Evolutionary conservation across 1,284 basidiomycete genomes (phyloP).

Genomic region (Cryptococcus amylolentus): DNA sequence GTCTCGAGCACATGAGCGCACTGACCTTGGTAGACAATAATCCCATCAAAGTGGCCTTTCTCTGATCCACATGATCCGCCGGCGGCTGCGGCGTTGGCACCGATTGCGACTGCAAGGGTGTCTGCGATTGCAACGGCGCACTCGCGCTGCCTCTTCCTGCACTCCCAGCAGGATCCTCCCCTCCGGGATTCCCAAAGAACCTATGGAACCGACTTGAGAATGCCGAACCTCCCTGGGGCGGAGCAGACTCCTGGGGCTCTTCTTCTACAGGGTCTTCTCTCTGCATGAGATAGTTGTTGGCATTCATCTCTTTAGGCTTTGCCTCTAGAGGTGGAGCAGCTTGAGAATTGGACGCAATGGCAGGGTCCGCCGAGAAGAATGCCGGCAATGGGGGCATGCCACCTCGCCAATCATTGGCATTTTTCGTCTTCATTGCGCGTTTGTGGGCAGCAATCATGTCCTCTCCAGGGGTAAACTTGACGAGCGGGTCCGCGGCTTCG

Average conservation of each 20-base stretch:
- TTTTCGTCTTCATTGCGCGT: slow-evolving; percentile 31
- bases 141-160: not conserved
- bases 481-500: slow-evolving; percentile 21
- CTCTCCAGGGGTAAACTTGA: slow-evolving; percentile 40
- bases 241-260: slow-evolving; percentile 12
- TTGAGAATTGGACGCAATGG: slow-evolving; percentile 11
- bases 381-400: slow-evolving; percentile 6
- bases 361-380: slow-evolving; percentile 24
- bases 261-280: slow-evolving; percentile 17
- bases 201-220: slow-evolving; percentile 42
- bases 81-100: not conserved
- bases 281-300: slow-evolving; percentile 38
- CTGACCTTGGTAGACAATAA: slow-evolving; percentile 30
- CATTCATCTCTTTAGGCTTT: slow-evolving; percentile 39
- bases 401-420: slow-evolving; percentile 16
- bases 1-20: not conserved
- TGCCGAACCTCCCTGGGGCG: slow-evolving; percentile 9
- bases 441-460: slow-evolving; percentile 47
- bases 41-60: slow-evolving; percentile 43
- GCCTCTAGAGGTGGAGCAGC: slow-evolving; percentile 5
- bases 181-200: slow-evolving; percentile 30
- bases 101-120: not conserved
- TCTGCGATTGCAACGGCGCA: slow-evolving; percentile 1
- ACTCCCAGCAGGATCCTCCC: not conserved
- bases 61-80: slow-evolving; percentile 20